Base-by-base conservation (phyloP, 2,329 filamentous ascomycete genomes). In the Talaromyces sp. region DNA sequence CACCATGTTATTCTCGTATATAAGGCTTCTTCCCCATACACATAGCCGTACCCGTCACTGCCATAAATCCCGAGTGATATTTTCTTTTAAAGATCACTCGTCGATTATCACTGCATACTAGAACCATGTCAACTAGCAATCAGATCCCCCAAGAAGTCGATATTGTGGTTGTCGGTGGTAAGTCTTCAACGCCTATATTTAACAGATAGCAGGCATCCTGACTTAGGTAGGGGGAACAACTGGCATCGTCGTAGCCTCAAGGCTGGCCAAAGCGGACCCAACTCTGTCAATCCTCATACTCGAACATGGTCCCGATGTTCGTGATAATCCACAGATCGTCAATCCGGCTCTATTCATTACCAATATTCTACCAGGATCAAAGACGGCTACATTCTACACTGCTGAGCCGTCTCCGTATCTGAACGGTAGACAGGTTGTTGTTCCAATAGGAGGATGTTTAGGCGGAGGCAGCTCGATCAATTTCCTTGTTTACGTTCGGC, bases 401-500 rank as follows among this genome's bases (percentile, higher is more conserved):
- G 6, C 33, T 3, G 58, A 64, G 9, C 49, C 49, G 4, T 45
- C 49, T n/a, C 19, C 52, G n/a, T 43, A 43, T 17, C 43, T 64
- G 1, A 43, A 43, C 0, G 43, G 49, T 10, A 39, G 62, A 59
- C 41, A 43, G 27, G 13, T 33, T 4, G 10, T 59, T 25, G 62
- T 64, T 33, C 33, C 54, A 8, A 41, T n/a, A 5, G 62, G 62
- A 8, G 62, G 54, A 15, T n/a, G 57, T 27, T 54, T 63, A 22
- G 62, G 62, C 1, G 62, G 54, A 9, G 62, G 54, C 43, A 59
- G 54, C 19, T 64, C 62, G 31, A 59, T 54, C 17, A 64, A 64
- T 19, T 43, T 64, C 2, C 57, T 64, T 45, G 58, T 64, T 22
- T 64, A 64, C 31, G 58, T 45, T 49, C 62, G 62, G 10, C 54